Percentiles rank a stretch among this genome's conserved stretches.
phyloP scores from a whole-genome alignment of 495 filamentous ascomycete species.

The Aspergillus ellipticus region DNA sequence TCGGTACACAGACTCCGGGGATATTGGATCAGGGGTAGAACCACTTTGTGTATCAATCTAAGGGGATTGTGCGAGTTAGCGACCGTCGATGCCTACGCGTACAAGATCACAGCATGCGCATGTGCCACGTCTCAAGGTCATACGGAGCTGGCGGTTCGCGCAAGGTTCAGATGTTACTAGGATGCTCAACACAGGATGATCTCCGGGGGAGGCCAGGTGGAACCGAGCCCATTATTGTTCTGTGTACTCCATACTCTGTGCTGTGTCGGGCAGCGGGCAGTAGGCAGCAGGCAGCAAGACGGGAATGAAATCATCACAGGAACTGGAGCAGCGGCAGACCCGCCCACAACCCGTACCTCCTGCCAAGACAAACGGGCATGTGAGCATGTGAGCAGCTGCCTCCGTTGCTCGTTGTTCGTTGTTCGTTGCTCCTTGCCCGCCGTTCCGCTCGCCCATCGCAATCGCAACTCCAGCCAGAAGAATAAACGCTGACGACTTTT shows the following conservation, averaged over 20 bases:
- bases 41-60: background rate
- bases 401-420: no score
- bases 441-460: background rate
- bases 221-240: no score
- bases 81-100: background rate
- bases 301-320: background rate
- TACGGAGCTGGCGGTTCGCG: background rate
- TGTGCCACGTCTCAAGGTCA: background rate
- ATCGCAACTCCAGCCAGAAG: background rate
- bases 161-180: background rate
- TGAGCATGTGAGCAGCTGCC: conserved; percentile 3
- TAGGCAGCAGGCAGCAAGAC: background rate
- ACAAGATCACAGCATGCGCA: background rate
- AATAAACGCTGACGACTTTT: background rate
- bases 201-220: background rate
- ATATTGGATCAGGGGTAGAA: background rate
- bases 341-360: background rate
- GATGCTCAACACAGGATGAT: background rate
- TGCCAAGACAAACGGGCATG: conserved; percentile 1
- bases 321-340: background rate
- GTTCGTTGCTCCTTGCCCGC: no score
- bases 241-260: no score
- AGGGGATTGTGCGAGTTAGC: background rate
- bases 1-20: background rate
- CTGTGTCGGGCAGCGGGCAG: background rate